Conservation (phyloP, 148 eudicot species). For the Bassia scoparia region DNA sequence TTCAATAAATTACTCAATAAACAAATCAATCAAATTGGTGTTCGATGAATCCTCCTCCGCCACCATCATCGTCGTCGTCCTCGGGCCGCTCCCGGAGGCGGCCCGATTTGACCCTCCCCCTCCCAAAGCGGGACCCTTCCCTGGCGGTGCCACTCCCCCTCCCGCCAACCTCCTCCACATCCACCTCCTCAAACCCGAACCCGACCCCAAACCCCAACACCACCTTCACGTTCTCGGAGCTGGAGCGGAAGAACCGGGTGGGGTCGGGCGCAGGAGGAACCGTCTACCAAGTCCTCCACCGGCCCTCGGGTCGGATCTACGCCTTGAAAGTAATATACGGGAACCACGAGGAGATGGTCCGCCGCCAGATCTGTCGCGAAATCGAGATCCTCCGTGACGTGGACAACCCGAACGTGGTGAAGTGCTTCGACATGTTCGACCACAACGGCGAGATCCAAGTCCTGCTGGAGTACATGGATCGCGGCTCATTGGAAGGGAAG, state of each 20-base stretch:
- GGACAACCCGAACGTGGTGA: constrained; percentile 62
- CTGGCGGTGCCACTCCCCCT: constrained; percentile 56
- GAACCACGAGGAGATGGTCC: constrained; percentile 63
- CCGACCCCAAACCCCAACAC: constrained; percentile 5
- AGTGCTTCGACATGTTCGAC: constrained; percentile 63
- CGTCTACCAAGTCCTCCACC: constrained; percentile 74
- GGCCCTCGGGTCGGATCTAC: constrained; percentile 44
- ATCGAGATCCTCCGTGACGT: constrained; percentile 77
- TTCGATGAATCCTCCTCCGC: neutral
- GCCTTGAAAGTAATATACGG: constrained; percentile 85
- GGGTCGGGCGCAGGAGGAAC: constrained; percentile 85
- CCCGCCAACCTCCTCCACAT: constrained; percentile 33
- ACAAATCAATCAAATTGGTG: neutral
- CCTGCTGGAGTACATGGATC: constrained; percentile 67
- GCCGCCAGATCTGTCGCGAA: constrained; percentile 77
- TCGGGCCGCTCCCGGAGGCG: constrained; percentile 41
- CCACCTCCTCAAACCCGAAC: constrained; percentile 18
- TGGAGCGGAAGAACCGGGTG: constrained; percentile 58
- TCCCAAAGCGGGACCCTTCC: constrained; percentile 61
- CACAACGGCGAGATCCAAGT: constrained; percentile 81
- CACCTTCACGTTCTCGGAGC: constrained; percentile 38
- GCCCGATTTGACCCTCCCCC: constrained; percentile 54
- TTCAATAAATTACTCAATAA: neutral
- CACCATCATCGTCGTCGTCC: constrained; percentile 11
- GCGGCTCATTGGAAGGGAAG: constrained; percentile 60